phyloP scores from a whole-genome alignment of 1,139 yeast species.

The Lodderomyces parapsilosis region DNA sequence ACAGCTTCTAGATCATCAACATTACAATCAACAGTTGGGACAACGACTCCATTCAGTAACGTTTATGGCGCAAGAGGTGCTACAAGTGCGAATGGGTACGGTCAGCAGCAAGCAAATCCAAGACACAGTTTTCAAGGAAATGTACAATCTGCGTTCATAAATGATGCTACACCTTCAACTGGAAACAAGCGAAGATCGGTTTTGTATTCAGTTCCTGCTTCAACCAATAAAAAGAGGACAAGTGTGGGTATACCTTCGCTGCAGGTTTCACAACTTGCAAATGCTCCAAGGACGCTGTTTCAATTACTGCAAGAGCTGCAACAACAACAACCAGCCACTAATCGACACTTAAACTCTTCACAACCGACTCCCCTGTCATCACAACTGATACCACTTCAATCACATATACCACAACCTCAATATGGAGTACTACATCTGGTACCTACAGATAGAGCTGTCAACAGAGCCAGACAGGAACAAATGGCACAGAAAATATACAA shows the following conservation, averaged over 20 bases:
- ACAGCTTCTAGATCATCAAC: constrained; percentile 2
- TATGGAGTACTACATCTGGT: constrained; percentile 10
- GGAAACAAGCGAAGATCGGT: constrained; percentile 30
- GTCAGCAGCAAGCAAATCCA: constrained; percentile 2
- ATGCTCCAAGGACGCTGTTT: constrained; percentile 15
- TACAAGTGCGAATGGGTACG: constrained; percentile 9
- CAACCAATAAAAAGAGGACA: constrained; percentile 33
- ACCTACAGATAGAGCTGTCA: constrained; percentile 35
- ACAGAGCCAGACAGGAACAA: constrained; percentile 61
- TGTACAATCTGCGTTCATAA: constrained; percentile 1
- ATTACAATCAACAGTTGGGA: background rate
- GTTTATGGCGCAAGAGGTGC: constrained; percentile 1
- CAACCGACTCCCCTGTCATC: constrained; percentile 7
- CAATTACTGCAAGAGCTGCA: constrained; percentile 14
- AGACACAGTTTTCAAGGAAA: constrained; percentile 7
- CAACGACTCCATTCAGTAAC: background rate
- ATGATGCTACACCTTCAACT: constrained; percentile 7
- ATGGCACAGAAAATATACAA: constrained; percentile 68
- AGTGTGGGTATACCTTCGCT: constrained; percentile 19
- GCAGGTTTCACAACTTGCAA: constrained; percentile 14
- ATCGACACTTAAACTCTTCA: constrained; percentile 1
- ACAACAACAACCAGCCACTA: constrained; percentile 5
- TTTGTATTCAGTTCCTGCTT: constrained; percentile 40
- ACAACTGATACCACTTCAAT: constrained; percentile 2
- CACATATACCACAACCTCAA: constrained; percentile 10